Evolutionary conservation across 345 rosid species (phyloP), one percentile per base, ranked within the genome.

Genomic region (Acer saccharum): DNA sequence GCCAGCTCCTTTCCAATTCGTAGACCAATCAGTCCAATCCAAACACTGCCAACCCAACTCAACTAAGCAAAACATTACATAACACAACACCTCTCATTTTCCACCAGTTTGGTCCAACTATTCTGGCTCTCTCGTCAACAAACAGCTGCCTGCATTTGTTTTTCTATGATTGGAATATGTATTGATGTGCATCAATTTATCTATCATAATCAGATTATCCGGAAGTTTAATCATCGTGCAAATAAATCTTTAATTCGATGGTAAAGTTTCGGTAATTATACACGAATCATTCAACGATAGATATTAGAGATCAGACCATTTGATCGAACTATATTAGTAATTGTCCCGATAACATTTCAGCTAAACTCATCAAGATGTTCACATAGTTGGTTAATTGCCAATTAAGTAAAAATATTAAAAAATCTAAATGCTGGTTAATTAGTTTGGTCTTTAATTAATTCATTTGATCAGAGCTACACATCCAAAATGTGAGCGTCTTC

Each of bases 41-140:
- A 27, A 48, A 18, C 3, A 25, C 62, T 50, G 70, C 70, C 63
- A 64, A 74, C 20, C 77, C 27, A 65, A 65, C 63, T 17, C 57
- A 10, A 20, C 21, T 35, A 35, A 35, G 6, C 39, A 35, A 50
- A 25, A 14, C 4, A 12, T 50, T 50, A 13, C 55, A 13, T 50
- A 3, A 50, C 55, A 4, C 16, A 35, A 35, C 39, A 35, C 17
- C 3, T 25, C 32, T 23, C 35, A 12, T 43, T 12, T 11, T 50
- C 58, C 58, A 6, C 27, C 20, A 20, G 25, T 20, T 60, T 18
- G 75, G 29, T 35, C 72, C 75, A 71, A 71, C 13, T 32, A 4
- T 71, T 55, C 29, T 20, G 64, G 25, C 64, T 60, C 64, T 7
- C 25, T 7, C 12, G 64, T 60, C 64, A 60, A 60, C 64, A 60